Evolutionary conservation across 2,329 filamentous ascomycete genomes (phyloP).

Genomic region (Xylariales sp.): DNA sequence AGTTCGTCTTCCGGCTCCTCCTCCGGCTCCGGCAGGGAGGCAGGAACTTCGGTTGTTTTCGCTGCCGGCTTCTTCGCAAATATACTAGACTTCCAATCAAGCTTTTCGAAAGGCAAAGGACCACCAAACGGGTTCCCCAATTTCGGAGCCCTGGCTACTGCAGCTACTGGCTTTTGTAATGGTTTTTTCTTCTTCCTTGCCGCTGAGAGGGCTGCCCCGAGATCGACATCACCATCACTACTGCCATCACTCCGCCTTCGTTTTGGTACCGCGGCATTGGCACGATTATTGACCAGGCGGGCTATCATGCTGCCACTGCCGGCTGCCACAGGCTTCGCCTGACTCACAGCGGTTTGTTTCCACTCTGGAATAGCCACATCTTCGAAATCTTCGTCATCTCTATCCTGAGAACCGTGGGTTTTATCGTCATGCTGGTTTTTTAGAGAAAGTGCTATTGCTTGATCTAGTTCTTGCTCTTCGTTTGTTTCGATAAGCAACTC

Average conservation of each 20-base stretch:
- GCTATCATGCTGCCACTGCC: constrained; percentile 61
- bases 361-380: constrained; percentile 51
- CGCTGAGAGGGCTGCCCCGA: constrained; percentile 70
- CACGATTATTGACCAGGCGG: constrained; percentile 69
- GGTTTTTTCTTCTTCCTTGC: constrained; percentile 58
- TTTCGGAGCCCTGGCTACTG: constrained; percentile 40
- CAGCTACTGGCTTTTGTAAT: constrained; percentile 25
- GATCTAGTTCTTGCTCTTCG: constrained; percentile 62
- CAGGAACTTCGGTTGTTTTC: constrained; percentile 12
- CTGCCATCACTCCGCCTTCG: constrained; percentile 43
- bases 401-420: constrained; percentile 28
- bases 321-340: constrained; percentile 45
- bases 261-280: constrained; percentile 55
- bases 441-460: constrained; percentile 82
- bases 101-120: constrained; percentile 85
- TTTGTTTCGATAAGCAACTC: constrained; percentile 35
- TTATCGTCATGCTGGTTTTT: constrained; percentile 51
- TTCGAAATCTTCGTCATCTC: constrained; percentile 40
- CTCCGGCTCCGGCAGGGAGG: constrained; percentile 28
- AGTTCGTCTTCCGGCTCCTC: constrained; percentile 38
- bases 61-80: constrained; percentile 40
- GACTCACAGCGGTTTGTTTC: constrained; percentile 49
- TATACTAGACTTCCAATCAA: constrained; percentile 63
- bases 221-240: constrained; percentile 76
- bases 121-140: constrained; percentile 66